A percentile compares a stretch with the other conserved stretches of the same genome.
These are phyloP conservation scores for Hypoxylon sp. DNA, from an alignment of 2,329 filamentous ascomycete genomes.

Conservation along the genomic window DNA sequence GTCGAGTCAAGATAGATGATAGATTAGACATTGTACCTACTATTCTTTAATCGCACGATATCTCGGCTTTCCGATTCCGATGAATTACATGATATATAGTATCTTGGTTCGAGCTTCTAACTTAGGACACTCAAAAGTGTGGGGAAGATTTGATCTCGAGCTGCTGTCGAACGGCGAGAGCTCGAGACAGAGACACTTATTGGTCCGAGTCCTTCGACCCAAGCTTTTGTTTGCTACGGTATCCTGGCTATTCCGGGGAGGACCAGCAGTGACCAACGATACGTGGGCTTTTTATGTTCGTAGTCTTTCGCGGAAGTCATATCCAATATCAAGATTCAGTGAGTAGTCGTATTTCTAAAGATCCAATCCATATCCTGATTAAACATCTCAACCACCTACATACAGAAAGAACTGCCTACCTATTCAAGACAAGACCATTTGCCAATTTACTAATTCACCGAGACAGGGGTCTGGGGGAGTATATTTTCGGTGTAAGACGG, in stretches of 20 bases:
- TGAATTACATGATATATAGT: slow-evolving; percentile 2
- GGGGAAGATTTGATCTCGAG: slow-evolving; percentile 39
- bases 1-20: background rate
- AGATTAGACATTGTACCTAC: background rate
- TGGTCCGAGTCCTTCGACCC: slow-evolving; percentile 35
- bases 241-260: slow-evolving; percentile 41
- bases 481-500: background rate
- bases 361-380: slow-evolving; percentile 15
- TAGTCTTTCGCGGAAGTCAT: slow-evolving; percentile 26
- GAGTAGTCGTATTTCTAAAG: slow-evolving; percentile 21
- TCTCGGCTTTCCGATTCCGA: slow-evolving; percentile 12
- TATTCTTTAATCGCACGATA: background rate
- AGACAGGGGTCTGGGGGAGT: background rate
- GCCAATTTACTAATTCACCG: background rate
- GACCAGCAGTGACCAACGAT: slow-evolving; percentile 25
- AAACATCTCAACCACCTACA: slow-evolving; percentile 4
- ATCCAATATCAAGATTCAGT: slow-evolving; percentile 32
- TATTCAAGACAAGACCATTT: slow-evolving; percentile 3
- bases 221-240: slow-evolving; percentile 39
- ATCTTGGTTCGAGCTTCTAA: slow-evolving; percentile 39
- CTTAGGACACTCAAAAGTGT: slow-evolving; percentile 28
- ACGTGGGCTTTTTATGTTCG: slow-evolving; percentile 29
- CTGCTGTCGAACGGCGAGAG: slow-evolving; percentile 33
- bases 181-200: slow-evolving; percentile 35
- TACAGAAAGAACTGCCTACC: background rate